phyloP scores from a whole-genome alignment of 805 yeast species.

The Monosporozyma yasuniensis region DNA sequence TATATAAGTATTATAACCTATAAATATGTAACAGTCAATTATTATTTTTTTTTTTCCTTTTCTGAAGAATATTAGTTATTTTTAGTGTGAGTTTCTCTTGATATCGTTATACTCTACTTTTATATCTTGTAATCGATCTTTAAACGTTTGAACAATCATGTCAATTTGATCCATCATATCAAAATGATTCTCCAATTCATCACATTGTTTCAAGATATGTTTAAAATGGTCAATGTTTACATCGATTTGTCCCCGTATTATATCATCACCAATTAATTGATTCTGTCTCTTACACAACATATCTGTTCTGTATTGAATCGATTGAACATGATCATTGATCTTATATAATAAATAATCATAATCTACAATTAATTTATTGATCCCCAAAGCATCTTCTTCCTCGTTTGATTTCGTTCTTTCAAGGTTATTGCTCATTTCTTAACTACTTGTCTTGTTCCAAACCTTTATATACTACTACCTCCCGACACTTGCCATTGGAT shows the following conservation, averaged over 20 bases:
- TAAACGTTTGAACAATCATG: conserved; percentile 34
- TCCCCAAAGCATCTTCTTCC: conserved; percentile 47
- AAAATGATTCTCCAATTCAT: conserved; percentile 43
- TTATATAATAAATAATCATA: conserved; percentile 59
- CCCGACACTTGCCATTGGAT: no score
- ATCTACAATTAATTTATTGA: conserved; percentile 48
- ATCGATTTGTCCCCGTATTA: conserved; percentile 30
- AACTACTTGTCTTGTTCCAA: no score
- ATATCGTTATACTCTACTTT: conserved; percentile 23
- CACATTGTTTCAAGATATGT: conserved; percentile 36
- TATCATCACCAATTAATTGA: conserved; percentile 19
- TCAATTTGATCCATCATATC: conserved; percentile 45
- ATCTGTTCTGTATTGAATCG: conserved; percentile 37
- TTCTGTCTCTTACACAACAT: conserved; percentile 21
- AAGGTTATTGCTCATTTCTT: background rate
- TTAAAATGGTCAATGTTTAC: conserved; percentile 35
- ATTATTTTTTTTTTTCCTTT: background rate
- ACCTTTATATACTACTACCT: no score
- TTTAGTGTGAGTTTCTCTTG: conserved; percentile 2
- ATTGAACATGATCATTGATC: conserved; percentile 47
- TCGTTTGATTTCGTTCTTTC: background rate
- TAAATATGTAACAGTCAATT: background rate
- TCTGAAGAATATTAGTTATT: background rate
- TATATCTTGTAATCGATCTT: conserved; percentile 24
- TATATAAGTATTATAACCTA: background rate